A percentile compares a stretch with the other conserved stretches of the same genome.
phyloP scores from a whole-genome alignment of 768 basidiomycete genomes.

The Mycena sanguinolenta region DNA sequence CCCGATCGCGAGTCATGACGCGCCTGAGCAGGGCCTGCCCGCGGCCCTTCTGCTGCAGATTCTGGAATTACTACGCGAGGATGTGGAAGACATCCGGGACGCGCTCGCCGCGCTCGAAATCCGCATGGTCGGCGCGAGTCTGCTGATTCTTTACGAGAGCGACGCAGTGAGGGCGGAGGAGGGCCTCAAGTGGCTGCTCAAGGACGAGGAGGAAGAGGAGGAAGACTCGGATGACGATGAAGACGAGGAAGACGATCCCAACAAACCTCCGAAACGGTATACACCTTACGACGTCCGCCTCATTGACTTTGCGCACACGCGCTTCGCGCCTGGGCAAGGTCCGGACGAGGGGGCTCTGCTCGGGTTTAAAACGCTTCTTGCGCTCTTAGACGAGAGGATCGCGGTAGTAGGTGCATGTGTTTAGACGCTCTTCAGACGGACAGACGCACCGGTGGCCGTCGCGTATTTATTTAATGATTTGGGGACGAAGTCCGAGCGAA shows the following conservation, averaged over 20 bases:
- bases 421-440: no score
- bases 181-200: conserved; percentile 51
- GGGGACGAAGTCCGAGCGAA: background rate
- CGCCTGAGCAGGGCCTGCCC: conserved; percentile 66
- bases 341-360: conserved; percentile 84
- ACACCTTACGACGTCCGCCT: conserved; percentile 77
- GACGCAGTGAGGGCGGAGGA: conserved; percentile 60
- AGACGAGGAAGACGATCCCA: conserved; percentile 44
- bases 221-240: conserved; percentile 45
- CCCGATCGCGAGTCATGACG: conserved; percentile 56
- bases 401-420: conserved; percentile 51
- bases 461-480: background rate
- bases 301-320: conserved; percentile 95
- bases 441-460: no score
- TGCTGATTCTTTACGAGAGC: conserved; percentile 83
- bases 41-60: conserved; percentile 65
- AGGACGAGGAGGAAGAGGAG: conserved; percentile 40
- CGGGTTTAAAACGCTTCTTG: conserved; percentile 78
- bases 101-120: conserved; percentile 71
- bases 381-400: conserved; percentile 71
- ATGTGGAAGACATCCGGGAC: conserved; percentile 64
- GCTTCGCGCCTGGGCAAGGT: conserved; percentile 75
- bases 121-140: conserved; percentile 85
- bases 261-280: conserved; percentile 49
- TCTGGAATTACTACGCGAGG: conserved; percentile 65